Evolutionary conservation across 495 filamentous ascomycete species (phyloP), one percentile per base, ranked within the genome.

Genomic region (Annulohypoxylon maeteangense): DNA sequence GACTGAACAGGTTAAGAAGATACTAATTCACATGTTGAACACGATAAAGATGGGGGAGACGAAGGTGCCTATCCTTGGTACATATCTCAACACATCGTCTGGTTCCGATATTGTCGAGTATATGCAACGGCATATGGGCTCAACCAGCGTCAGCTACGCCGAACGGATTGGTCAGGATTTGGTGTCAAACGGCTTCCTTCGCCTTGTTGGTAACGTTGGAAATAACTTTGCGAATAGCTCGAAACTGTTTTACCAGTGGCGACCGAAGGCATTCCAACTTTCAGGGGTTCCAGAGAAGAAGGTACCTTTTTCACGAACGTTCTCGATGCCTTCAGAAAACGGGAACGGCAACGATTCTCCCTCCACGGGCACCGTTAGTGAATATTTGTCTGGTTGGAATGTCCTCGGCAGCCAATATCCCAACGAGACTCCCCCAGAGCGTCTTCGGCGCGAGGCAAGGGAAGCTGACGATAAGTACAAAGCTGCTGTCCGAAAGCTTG

Each of bases 401-500:
- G 91, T 94, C 55, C 85, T 98, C 31, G 97, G 93, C 76, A 91
- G 88, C 25, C 87, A 94, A 74, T 91, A 93, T 14, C 82, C 83
- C 22, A 96, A 97, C 75, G 95, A 99, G 80, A 97, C 94, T 4
- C 91, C 93, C 0, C 85, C 88, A 12, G 93, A 97, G 74, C 92
- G 89, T 74, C 83, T 99, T 70, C 92, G 93, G 50, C 87, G 95
- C 68, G 95, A 99, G 78, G 93, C 94, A 3, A 84, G 87, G 48
- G 96, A 99, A 75, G 87, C 96, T 3, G 95, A 99, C 77, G 94
- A 98, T 63, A 87, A 90, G 72, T 99, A 99, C 84, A 98, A 98
- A 82, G 85, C 87, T 11, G 88, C 87, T 32, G 90, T 99, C 38
- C 86, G 88, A 64, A 93, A 91, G 79, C 87, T 98, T 34, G 95